Evolutionary conservation across 1,284 basidiomycete species (phyloP), one percentile per base, ranked within the genome.

Genomic region (Paramarasmius palmivorus): DNA sequence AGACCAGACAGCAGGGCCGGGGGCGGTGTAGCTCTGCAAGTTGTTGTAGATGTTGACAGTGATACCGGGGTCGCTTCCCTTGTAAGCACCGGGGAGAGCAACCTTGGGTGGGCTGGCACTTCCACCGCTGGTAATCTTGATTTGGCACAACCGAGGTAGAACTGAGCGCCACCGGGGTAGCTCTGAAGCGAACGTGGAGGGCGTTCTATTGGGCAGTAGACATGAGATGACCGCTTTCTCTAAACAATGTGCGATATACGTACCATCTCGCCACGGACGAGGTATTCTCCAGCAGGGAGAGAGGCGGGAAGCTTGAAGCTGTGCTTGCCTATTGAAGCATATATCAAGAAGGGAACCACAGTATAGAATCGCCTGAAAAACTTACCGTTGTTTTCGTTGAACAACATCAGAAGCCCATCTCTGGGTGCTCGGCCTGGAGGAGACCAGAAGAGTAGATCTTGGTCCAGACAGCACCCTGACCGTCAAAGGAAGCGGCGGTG

Each of bases 41-140:
- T 75, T 78, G 69, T 79, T 78, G 69, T 77, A 77, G 58, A 77
- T 78, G 68, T 78, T 77, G 61, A 78, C 70, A 12, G 75, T 74
- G 63, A 78, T 78, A 44, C 77, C 77, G 46, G 77, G 78, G 64
- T 79, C 78, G 51, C 66, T 68, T 19, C 63, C 54, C 50, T 76
- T 63, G 65, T 82, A 76, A 46, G 70, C 71, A 47, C 77, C 77
- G 4, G 78, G 76, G 44, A 79, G 57, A 37, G 76, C 68, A 54
- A 80, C 72, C 61, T 70, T 77, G n/a, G 78, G 73, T 14, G 77
- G 75, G 58, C 58, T 70, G 20, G 75, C 75, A 52, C 62, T 74
- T 39, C 76, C 76, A 22, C 76, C 76, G 37, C 73, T 61, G 5
- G 72, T 67, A 54, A 79, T 73, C 49, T 69, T 73, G 49, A 78